Percentiles rank a stretch among this genome's conserved stretches.
Evolutionary conservation across 2,329 filamentous ascomycete species (phyloP).

Genomic region (Pseudocercospora crystallina): DNA sequence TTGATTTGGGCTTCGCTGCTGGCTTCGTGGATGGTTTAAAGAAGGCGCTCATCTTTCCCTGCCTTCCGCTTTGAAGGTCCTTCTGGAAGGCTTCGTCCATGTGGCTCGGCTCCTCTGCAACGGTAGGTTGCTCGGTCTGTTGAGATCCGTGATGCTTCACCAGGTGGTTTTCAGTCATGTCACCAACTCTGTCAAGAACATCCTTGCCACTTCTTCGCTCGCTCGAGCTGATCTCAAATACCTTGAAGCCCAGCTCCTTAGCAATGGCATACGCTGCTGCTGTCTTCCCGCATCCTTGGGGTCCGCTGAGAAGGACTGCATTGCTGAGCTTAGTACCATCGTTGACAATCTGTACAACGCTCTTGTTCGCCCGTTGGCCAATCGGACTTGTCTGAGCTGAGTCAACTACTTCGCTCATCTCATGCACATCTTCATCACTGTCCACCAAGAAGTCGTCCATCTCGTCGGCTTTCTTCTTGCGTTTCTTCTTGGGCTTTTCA

Average conservation of each 20-base stretch:
- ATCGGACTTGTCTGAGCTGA: slow-evolving; percentile 14
- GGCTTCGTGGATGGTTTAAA: slow-evolving; percentile 59
- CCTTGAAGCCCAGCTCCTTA: slow-evolving; percentile 85
- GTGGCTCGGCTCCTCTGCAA: slow-evolving; percentile 36
- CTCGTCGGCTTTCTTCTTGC: slow-evolving; percentile 61
- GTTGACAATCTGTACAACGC: slow-evolving; percentile 42
- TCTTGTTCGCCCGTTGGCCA: slow-evolving; percentile 23
- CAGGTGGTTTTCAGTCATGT: slow-evolving; percentile 95
- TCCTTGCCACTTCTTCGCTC: slow-evolving; percentile 84
- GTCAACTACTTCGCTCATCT: slow-evolving; percentile 68
- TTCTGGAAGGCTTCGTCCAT: slow-evolving; percentile 51
- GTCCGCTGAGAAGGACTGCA: slow-evolving; percentile 83
- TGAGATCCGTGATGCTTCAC: slow-evolving; percentile 57
- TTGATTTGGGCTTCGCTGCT: slow-evolving; percentile 30
- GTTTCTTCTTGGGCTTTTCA: slow-evolving; percentile 58
- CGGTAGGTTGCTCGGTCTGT: slow-evolving; percentile 24
- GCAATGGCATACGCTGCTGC: slow-evolving; percentile 89
- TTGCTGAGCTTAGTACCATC: slow-evolving; percentile 59
- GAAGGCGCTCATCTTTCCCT: slow-evolving; percentile 78
- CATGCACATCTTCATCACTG: slow-evolving; percentile 71
- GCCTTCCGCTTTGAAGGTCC: slow-evolving; percentile 67
- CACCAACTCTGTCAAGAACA: slow-evolving; percentile 84
- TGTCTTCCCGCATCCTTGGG: slow-evolving; percentile 88
- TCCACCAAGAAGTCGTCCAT: slow-evolving; percentile 78
- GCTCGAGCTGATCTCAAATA: slow-evolving; percentile 91